Evolutionary conservation across 2,329 filamentous ascomycete genomes (phyloP).

Genomic region (Akanthomyces muscarius): DNA sequence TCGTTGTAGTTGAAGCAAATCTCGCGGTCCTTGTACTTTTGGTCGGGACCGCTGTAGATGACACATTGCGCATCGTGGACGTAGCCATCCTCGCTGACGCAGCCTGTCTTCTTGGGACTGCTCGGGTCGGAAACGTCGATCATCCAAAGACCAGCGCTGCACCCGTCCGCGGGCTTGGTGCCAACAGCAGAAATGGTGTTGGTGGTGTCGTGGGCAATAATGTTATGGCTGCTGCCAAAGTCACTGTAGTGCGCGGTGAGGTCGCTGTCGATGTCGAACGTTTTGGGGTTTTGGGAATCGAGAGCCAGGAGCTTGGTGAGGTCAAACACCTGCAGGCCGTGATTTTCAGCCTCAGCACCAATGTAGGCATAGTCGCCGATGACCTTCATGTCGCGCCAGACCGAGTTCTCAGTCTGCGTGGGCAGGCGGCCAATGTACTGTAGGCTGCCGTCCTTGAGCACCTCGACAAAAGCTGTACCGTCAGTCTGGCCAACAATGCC

Average conservation of each 20-base stretch:
- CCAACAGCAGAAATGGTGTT: slow-evolving; percentile 42
- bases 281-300: slow-evolving; percentile 33
- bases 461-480: slow-evolving; percentile 45
- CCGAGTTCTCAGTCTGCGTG: slow-evolving; percentile 33
- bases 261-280: slow-evolving; percentile 29
- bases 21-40: slow-evolving; percentile 43
- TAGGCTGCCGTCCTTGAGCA: slow-evolving; percentile 38
- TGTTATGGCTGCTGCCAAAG: slow-evolving; percentile 40
- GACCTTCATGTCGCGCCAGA: slow-evolving; percentile 41
- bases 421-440: slow-evolving; percentile 43
- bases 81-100: slow-evolving; percentile 46
- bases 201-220: slow-evolving; percentile 36
- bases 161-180: slow-evolving; percentile 34
- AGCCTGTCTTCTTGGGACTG: slow-evolving; percentile 47
- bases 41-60: slow-evolving; percentile 49
- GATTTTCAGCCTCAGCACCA: slow-evolving; percentile 40
- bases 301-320: slow-evolving; percentile 49
- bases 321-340: slow-evolving; percentile 62
- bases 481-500: slow-evolving; percentile 43
- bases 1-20: slow-evolving; percentile 57
- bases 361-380: slow-evolving; percentile 35
- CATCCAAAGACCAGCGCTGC: slow-evolving; percentile 49
- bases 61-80: slow-evolving; percentile 59
- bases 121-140: slow-evolving; percentile 50
- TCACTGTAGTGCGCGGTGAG: slow-evolving; percentile 32